Evolutionary conservation across 495 filamentous ascomycete genomes (phyloP).

Genomic region (Hypoxylon lenormandii): DNA sequence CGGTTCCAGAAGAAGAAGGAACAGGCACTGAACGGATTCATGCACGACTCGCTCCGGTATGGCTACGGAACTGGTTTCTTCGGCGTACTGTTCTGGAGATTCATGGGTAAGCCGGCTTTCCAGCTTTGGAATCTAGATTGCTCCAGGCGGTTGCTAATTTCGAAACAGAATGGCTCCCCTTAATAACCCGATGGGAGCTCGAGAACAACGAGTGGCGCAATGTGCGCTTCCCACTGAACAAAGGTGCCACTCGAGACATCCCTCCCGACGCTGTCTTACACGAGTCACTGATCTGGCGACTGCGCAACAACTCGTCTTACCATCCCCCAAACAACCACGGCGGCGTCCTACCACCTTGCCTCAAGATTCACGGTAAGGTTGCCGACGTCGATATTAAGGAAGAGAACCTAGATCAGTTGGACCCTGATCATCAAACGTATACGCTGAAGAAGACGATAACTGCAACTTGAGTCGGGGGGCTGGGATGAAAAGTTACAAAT

Average conservation of each 20-base stretch:
- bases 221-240: conserved; percentile 64
- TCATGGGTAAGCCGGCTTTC: conserved; percentile 45
- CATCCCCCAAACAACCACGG: conserved; percentile 70
- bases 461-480: not conserved
- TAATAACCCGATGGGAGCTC: conserved; percentile 54
- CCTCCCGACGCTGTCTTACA: conserved; percentile 73
- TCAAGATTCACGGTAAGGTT: conserved; percentile 36
- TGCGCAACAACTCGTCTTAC: conserved; percentile 69
- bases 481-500: not conserved
- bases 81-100: conserved; percentile 50
- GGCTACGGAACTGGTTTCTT: conserved; percentile 42
- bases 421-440: conserved; percentile 40
- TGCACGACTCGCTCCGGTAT: conserved; percentile 49
- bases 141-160: conserved; percentile 7
- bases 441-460: conserved; percentile 13
- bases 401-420: conserved; percentile 5
- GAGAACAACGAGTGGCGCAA: conserved; percentile 50
- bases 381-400: conserved; percentile 15
- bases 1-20: conserved; percentile 39
- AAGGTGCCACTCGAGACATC: conserved; percentile 75
- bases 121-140: not conserved
- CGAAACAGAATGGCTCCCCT: conserved; percentile 51
- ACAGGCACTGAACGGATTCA: conserved; percentile 38
- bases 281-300: conserved; percentile 70
- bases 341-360: conserved; percentile 26